A percentile compares a stretch with the other conserved stretches of the same genome.
Evolutionary conservation across 805 yeast genomes (phyloP).

Genomic region (Phaffomyces thermotolerans): DNA sequence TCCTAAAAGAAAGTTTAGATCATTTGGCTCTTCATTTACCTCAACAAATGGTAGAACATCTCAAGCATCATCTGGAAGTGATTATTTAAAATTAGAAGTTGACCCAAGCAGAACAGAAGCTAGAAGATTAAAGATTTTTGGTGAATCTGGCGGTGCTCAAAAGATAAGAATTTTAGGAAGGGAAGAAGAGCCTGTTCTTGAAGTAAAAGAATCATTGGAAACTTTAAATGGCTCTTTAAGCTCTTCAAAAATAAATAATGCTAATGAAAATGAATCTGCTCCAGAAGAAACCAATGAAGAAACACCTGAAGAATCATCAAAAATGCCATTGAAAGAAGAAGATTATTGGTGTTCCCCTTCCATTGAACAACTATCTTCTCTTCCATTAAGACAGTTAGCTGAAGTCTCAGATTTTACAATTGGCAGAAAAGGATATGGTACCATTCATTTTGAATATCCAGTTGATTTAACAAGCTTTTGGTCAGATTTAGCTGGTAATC

Average conservation of each 20-base stretch:
- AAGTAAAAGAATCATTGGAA: not conserved
- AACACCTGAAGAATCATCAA: constrained; percentile 1
- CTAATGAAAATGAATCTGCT: not conserved
- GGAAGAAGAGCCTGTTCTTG: constrained; percentile 8
- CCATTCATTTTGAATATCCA: constrained; percentile 55
- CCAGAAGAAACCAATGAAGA: not conserved
- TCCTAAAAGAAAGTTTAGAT: constrained; percentile 4
- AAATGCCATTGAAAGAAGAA: constrained; percentile 2
- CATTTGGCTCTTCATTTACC: constrained; percentile 3
- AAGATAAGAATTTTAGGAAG: constrained; percentile 23
- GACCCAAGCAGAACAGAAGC: constrained; percentile 38
- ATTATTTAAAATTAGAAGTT: constrained; percentile 27
- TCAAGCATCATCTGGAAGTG: constrained; percentile 9
- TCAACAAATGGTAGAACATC: not conserved
- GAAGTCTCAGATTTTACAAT: constrained; percentile 56
- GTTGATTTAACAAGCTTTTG: constrained; percentile 59
- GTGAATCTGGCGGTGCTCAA: constrained; percentile 21
- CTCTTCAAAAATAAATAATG: not conserved
- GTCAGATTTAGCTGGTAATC: constrained; percentile 26
- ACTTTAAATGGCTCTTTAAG: not conserved
- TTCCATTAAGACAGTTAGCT: constrained; percentile 41
- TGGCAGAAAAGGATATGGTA: constrained; percentile 65
- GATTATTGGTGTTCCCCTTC: constrained; percentile 76
- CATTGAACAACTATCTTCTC: constrained; percentile 36
- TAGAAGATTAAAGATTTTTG: constrained; percentile 32